Conservation (phyloP, 164 flowering plant genomes). For the Aristolochia contorta region DNA sequence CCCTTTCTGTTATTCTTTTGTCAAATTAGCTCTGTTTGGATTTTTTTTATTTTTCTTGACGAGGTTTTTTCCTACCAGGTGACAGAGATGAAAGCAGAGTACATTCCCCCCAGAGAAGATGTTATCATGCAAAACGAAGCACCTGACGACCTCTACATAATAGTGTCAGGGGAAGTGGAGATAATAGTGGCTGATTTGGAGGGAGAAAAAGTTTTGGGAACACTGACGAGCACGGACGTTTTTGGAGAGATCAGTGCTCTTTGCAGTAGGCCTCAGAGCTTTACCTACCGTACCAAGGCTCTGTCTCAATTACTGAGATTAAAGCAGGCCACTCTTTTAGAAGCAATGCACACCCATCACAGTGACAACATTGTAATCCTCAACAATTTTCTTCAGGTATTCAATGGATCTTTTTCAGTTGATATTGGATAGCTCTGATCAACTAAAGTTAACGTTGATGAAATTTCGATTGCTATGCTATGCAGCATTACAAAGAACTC, state of each 20-base stretch:
- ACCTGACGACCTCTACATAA: constrained; percentile 69
- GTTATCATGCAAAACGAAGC: constrained; percentile 75
- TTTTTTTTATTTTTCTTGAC: too few species aligned
- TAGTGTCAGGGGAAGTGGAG: constrained; percentile 85
- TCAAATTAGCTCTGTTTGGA: neutral
- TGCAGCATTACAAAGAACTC: constrained; percentile 58
- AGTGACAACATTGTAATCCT: constrained; percentile 53
- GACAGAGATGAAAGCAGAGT: constrained; percentile 81
- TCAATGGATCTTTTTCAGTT: neutral
- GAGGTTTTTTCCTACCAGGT: constrained; percentile 35
- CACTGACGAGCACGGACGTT: constrained; percentile 42
- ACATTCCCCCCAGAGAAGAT: constrained; percentile 86
- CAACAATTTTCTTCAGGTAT: constrained; percentile 73
- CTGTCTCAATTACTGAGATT: constrained; percentile 69
- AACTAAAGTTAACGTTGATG: neutral
- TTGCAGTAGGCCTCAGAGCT: constrained; percentile 59
- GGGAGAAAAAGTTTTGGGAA: constrained; percentile 46
- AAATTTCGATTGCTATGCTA: neutral
- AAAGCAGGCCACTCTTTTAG: constrained; percentile 43
- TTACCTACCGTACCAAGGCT: constrained; percentile 61
- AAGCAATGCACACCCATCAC: constrained; percentile 53
- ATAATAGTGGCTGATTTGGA: constrained; percentile 42
- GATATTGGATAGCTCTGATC: neutral
- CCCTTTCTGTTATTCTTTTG: neutral
- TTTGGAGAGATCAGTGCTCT: constrained; percentile 89